Percentiles rank a stretch among this genome's conserved stretches.
Evolutionary conservation across 2,329 filamentous ascomycete genomes (phyloP).

Genomic region (Phaeosphaeriaceae sp.): DNA sequence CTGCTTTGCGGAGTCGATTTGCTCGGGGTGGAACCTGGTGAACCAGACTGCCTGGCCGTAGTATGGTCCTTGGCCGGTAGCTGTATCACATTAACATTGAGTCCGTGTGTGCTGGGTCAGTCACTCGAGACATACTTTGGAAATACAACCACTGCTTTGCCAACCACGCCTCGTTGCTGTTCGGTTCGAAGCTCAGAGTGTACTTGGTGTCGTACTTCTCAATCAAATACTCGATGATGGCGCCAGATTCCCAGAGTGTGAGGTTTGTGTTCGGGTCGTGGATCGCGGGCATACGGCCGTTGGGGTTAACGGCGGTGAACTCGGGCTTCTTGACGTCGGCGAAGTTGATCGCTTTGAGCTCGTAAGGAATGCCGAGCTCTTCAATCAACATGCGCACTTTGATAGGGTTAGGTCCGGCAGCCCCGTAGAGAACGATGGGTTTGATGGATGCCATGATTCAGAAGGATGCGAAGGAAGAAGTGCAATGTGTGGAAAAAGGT

Average conservation of each 20-base stretch:
- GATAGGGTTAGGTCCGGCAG: constrained; percentile 48
- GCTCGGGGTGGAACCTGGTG: constrained; percentile 48
- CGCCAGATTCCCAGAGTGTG: constrained; percentile 55
- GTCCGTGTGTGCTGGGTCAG: no score
- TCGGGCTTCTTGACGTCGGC: constrained; percentile 50
- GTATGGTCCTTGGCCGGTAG: constrained; percentile 57
- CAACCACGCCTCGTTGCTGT: constrained; percentile 46
- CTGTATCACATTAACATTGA: neutral
- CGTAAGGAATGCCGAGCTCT: constrained; percentile 53
- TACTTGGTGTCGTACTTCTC: constrained; percentile 54
- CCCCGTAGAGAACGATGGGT: constrained; percentile 32
- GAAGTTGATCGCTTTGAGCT: constrained; percentile 45
- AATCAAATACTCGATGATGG: constrained; percentile 54
- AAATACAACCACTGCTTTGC: constrained; percentile 56
- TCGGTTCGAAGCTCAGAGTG: constrained; percentile 45
- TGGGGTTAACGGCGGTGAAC: constrained; percentile 52
- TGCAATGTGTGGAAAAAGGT: neutral
- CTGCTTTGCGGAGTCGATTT: constrained; percentile 54
- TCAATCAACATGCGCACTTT: constrained; percentile 56
- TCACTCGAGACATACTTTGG: constrained; percentile 38
- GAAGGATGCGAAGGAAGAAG: neutral
- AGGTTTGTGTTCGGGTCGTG: constrained; percentile 54
- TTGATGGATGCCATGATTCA: constrained; percentile 17
- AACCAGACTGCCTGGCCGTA: constrained; percentile 50
- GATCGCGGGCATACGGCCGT: constrained; percentile 53